Evolutionary conservation across 1,284 basidiomycete genomes (phyloP), one percentile per base, ranked within the genome.

Genomic region (Heterobasidion irregulare): DNA sequence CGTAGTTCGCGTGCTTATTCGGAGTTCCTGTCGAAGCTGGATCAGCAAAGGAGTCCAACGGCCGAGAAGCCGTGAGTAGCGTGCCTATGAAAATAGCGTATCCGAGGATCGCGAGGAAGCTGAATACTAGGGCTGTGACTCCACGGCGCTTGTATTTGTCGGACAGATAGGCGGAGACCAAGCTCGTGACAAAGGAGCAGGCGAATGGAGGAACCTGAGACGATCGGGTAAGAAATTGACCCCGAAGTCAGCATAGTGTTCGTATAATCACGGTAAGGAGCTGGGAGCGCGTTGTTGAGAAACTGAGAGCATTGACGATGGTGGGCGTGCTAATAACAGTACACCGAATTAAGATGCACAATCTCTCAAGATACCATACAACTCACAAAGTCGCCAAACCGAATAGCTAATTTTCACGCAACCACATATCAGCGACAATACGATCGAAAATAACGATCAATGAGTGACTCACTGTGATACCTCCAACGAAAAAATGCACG

Each of bases 61-160:
- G 10, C 9, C 26, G 4, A 10, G 46, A 18, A 47, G 46, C 9
- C n/a, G n/a, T n/a, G 2, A 13, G 46, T 9, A 32, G 18, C 18
- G 10, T 50, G 75, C 77, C 71, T 18, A 79, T 68, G 66, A 77
- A 80, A 64, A 79, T 72, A 35, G 66, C 63, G 59, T 77, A 79
- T 0, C 79, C 79, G n/a, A 72, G 65, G 15, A 72, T 57, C 47
- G 66, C 68, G 18, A 75, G 56, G 1, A 75, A 7, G 6, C 69
- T 69, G 44, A 71, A 68, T 56, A 75, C 64, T 16, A 75, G 69
- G 1, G 68, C 58, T 26, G 71, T 63, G 3, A 66, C 47, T 2
- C 75, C 77, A 50, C 77, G 76, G 59, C 70, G 73, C 43, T 65
- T 68, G 58, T 75, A 77, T 34, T 67, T 67, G 58, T 80, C 76